Evolutionary conservation across 208 protist genomes (phyloP), one percentile per base, ranked within the genome.

Genomic region (Porcisia hertigi): DNA sequence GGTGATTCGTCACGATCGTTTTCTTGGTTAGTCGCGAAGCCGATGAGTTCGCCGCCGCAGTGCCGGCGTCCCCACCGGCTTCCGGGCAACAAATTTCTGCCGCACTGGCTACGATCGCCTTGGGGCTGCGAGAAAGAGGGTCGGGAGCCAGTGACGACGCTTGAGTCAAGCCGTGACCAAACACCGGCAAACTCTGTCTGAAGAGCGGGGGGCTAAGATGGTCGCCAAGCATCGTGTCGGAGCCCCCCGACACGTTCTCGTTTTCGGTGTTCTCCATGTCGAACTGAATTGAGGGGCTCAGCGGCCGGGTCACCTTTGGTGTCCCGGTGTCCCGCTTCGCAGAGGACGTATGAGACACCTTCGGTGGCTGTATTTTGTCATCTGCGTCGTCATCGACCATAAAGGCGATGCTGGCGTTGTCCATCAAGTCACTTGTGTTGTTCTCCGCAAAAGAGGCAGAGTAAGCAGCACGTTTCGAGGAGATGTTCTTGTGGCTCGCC

Each of bases 361-460:
- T 16, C n/a, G 47, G 30, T 36, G 3, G 69, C 25, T 9, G n/a
- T 1, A 34, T 36, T 12, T 43, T 63, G n/a, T n/a, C 57, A 45
- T 55, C 25, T 25, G n/a, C 53, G 3, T 36, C n/a, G 34, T 79
- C 80, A 11, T 89, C 85, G 16, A 81, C 69, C n/a, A 92, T 52
- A 12, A 90, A 90, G 23, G 83, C 69, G 64, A 88, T 90, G 80
- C 88, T 92, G 55, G 79, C 76, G 69, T 83, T 90, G 41, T 73
- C 69, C 25, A 66, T 39, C 2, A 71, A 65, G 57, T 81, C 76
- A 11, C 52, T 39, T 16, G 20, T n/a, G 72, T 55, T 54, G 3
- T 64, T 73, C 23, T 74, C 71, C 3, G 47, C 16, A 53, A 71
- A 34, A 25, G 52, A 62, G 54, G 20, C 23, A 14, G 54, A 67